These are phyloP conservation scores for Chenopodium quinoa DNA, from an alignment of 148 eudicot species.

Conservation along the genomic window DNA sequence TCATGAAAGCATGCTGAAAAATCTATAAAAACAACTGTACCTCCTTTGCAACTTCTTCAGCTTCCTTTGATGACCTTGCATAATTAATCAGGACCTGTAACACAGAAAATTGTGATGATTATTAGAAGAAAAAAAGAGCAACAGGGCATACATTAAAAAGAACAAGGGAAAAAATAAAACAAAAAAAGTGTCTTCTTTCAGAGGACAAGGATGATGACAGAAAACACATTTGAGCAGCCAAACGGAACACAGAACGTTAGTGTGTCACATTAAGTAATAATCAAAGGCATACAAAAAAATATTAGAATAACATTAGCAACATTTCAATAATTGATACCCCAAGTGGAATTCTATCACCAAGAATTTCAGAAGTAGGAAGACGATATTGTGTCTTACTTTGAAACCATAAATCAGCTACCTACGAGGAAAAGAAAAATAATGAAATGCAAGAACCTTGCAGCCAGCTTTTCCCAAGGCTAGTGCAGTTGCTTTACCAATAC, in stretches of 20 bases:
- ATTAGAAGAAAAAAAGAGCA: background rate
- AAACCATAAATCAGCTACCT: background rate
- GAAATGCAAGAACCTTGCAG: slow-evolving; percentile 58
- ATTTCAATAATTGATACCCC: background rate
- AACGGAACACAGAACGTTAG: background rate
- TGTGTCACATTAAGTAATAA: background rate
- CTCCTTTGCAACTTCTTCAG: slow-evolving; percentile 63
- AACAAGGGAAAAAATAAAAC: background rate
- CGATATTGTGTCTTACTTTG: background rate
- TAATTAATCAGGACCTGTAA: slow-evolving; percentile 80
- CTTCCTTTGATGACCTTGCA: slow-evolving; percentile 63
- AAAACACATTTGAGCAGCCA: background rate
- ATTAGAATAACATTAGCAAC: background rate
- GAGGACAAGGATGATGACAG: background rate
- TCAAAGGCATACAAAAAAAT: background rate
- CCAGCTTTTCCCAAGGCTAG: slow-evolving; percentile 91
- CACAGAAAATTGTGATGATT: background rate
- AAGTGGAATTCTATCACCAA: background rate
- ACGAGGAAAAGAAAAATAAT: background rate
- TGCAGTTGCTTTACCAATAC: slow-evolving; percentile 90
- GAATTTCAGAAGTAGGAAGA: background rate
- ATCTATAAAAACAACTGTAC: slow-evolving; percentile 17
- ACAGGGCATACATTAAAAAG: background rate
- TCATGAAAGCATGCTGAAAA: background rate
- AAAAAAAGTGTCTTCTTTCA: background rate